Evolutionary conservation across 345 rosid genomes (phyloP), one percentile per base, ranked within the genome.

Genomic region (Streptanthus diversifolius): DNA sequence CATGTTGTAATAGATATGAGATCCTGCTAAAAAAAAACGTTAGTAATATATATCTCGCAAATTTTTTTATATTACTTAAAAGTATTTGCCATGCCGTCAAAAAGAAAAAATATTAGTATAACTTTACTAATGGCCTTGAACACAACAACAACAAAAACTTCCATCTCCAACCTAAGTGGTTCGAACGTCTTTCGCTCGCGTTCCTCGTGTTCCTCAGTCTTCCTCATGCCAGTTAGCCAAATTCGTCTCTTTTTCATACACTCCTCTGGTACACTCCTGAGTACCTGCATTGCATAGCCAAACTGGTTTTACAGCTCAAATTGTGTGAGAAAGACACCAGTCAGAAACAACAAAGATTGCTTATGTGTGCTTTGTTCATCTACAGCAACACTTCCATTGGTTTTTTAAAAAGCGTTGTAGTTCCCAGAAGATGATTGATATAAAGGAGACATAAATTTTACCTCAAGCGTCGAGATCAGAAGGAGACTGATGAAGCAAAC

Each of bases 371-470:
- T 45, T 2, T 32, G 27, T 63, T 44, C 92, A 41, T 90, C 97
- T 64, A 89, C 83, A 0, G 79, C 80, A 72, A 90, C 90, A 71
- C 59, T 71, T 63, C 90, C 95, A 30, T 75, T 74, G 56, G 88
- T 87, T 59, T 89, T 87, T 12, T 90, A 90, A 41, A 62, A 21
- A 12, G 10, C 33, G 13, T n/a, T 10, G 15, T 15, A 12, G 91
- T 85, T 68, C 87, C 37, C 78, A 79, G 81, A 80, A 86, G 83
- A 60, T 32, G 89, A 87, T 33, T 19, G 36, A 40, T 12, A 21
- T 14, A 61, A 62, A 49, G 24, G 3, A 19, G 25, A 48, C 13
- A 71, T 17, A 62, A 51, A 30, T 60, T 73, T 68, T 32, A 86
- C 92, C 89, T 81, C 67, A 79, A 75, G n/a, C 27, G 5, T 80